These are phyloP conservation scores for Starmerella sp. DNA, from an alignment of 805 yeast species.

Conservation along the genomic window DNA sequence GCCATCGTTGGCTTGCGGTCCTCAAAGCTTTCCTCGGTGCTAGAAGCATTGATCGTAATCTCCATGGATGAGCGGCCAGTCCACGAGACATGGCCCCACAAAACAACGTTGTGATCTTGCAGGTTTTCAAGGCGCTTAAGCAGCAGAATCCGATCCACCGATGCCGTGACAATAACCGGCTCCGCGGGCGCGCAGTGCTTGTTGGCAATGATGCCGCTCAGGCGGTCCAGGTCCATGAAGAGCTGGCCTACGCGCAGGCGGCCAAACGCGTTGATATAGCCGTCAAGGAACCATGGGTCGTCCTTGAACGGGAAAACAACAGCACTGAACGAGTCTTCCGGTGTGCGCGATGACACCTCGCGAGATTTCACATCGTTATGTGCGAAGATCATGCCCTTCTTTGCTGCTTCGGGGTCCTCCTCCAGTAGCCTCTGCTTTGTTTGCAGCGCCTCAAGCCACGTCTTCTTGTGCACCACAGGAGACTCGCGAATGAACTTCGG, in stretches of 20 bases:
- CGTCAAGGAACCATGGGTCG: conserved; percentile 71
- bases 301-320: conserved; percentile 66
- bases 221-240: conserved; percentile 86
- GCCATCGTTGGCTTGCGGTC: conserved; percentile 37
- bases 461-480: conserved; percentile 40
- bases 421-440: conserved; percentile 60
- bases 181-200: conserved; percentile 90
- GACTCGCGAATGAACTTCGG: conserved; percentile 22
- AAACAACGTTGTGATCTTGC: conserved; percentile 57
- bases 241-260: conserved; percentile 83
- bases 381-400: conserved; percentile 31
- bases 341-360: conserved; percentile 57
- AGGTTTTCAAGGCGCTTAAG: conserved; percentile 74
- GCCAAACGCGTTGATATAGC: conserved; percentile 85
- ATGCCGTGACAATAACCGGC: conserved; percentile 91
- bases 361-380: conserved; percentile 64
- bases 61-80: conserved; percentile 95
- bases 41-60: conserved; percentile 78
- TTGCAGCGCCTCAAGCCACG: conserved; percentile 78
- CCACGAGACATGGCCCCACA: conserved; percentile 90
- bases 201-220: conserved; percentile 89
- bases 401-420: conserved; percentile 38
- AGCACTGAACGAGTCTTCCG: conserved; percentile 51
- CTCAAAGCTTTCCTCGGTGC: conserved; percentile 32
- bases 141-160: conserved; percentile 84